Conservation (phyloP, 306 rosid genomes). For the Alnus rubra region DNA sequence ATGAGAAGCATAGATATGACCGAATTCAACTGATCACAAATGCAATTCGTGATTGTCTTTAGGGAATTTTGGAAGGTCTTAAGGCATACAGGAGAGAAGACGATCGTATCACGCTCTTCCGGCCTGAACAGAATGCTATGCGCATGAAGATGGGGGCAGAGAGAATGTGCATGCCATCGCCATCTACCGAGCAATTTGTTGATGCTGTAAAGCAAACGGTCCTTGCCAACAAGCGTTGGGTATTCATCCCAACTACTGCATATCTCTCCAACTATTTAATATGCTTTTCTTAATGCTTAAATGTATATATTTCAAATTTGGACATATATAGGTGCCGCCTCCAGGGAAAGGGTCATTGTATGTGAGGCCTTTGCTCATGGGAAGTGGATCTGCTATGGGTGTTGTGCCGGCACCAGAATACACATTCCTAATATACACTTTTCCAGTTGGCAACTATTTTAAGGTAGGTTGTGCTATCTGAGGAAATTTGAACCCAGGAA, state of each 20-base stretch:
- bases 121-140: constrained; percentile 58
- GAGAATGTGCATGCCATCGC: constrained; percentile 67
- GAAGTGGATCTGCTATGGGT: constrained; percentile 55
- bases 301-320: constrained; percentile 14
- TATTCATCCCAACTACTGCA: constrained; percentile 11
- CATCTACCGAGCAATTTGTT: constrained; percentile 54
- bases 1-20: background rate
- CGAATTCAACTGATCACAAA: too few species aligned
- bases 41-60: background rate
- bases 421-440: constrained; percentile 50
- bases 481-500: too few species aligned
- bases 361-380: constrained; percentile 69
- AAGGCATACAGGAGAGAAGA: constrained; percentile 62
- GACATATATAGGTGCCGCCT: constrained; percentile 57
- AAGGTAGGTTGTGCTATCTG: constrained; percentile 33
- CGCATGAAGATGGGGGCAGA: constrained; percentile 65
- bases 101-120: constrained; percentile 45
- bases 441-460: constrained; percentile 53
- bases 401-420: constrained; percentile 52
- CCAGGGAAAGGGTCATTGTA: constrained; percentile 60
- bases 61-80: constrained; percentile 73
- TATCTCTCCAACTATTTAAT: too few species aligned
- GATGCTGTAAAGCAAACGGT: constrained; percentile 58
- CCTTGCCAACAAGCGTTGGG: constrained; percentile 69
- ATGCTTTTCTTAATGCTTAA: background rate